A percentile compares a stretch with the other conserved stretches of the same genome.
phyloP scores from a whole-genome alignment of 352 stramenopile species.

The Pythium pyrilobum region DNA sequence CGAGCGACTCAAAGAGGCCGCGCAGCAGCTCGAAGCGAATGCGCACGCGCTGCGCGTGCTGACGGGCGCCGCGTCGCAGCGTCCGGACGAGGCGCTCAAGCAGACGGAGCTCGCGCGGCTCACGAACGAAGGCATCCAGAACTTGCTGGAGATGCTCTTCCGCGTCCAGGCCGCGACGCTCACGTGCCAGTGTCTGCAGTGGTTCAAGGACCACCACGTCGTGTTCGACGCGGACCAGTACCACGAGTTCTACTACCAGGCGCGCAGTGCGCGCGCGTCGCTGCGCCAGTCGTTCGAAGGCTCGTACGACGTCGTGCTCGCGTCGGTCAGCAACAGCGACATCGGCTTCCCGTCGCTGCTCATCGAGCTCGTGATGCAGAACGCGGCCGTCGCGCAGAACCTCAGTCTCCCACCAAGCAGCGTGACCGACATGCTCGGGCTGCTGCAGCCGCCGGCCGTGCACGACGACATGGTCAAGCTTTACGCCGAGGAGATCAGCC shows the following conservation, averaged over 20 bases:
- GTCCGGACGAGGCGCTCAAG: slow-evolving; percentile 25
- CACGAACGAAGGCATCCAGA: slow-evolving; percentile 54
- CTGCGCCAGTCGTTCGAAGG: slow-evolving; percentile 67
- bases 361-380: slow-evolving; percentile 77
- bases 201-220: slow-evolving; percentile 56
- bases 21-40: slow-evolving; percentile 39
- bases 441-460: slow-evolving; percentile 39
- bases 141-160: slow-evolving; percentile 63
- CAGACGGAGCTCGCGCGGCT: slow-evolving; percentile 68
- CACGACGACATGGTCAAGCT: slow-evolving; percentile 53
- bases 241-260: slow-evolving; percentile 65
- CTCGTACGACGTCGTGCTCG: slow-evolving; percentile 50
- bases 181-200: slow-evolving; percentile 60
- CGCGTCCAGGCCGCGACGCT: slow-evolving; percentile 51
- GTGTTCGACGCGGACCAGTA: slow-evolving; percentile 38
- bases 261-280: slow-evolving; percentile 39
- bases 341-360: slow-evolving; percentile 50
- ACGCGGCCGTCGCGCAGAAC: slow-evolving; percentile 40
- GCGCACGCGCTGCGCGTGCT: slow-evolving; percentile 10
- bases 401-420: slow-evolving; percentile 24
- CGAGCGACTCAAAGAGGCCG: slow-evolving; percentile 59
- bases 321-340: slow-evolving; percentile 40
- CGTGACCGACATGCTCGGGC: slow-evolving; percentile 33
- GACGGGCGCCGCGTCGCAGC: background rate
- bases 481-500: slow-evolving; percentile 60